Percentiles rank a stretch among this genome's conserved stretches.
These are phyloP conservation scores for Polytrichum formosum DNA, from an alignment of 225 moss, liverwort and hornwort species.

Conservation along the genomic window DNA sequence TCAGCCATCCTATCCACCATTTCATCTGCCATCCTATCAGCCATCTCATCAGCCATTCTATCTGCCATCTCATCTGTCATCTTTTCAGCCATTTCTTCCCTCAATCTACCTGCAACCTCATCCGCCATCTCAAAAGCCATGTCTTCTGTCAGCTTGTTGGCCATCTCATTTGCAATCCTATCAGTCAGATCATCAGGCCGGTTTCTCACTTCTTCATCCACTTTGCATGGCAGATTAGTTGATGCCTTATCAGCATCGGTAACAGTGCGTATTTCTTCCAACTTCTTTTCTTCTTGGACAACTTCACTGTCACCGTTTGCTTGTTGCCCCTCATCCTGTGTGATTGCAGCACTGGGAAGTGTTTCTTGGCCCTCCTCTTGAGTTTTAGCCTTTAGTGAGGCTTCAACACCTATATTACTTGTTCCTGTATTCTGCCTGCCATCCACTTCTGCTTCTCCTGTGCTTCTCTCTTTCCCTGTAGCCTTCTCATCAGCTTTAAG, in stretches of 20 bases:
- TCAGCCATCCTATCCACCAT: conserved; percentile 48
- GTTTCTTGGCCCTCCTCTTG: conserved; percentile 7
- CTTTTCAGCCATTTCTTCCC: conserved; percentile 32
- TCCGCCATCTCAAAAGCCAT: conserved; percentile 55
- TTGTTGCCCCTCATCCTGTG: conserved; percentile 16
- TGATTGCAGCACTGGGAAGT: not conserved
- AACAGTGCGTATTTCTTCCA: conserved; percentile 14
- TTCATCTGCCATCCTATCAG: conserved; percentile 29
- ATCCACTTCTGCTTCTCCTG: conserved; percentile 6
- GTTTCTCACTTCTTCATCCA: conserved; percentile 8
- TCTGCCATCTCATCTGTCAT: conserved; percentile 27
- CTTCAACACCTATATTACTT: conserved; percentile 1
- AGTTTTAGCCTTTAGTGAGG: not conserved
- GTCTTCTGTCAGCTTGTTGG: conserved; percentile 55
- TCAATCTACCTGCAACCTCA: conserved; percentile 38
- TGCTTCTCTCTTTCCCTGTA: conserved; percentile 27
- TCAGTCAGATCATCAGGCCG: conserved; percentile 15
- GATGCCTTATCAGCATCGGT: conserved; percentile 12
- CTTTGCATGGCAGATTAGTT: not conserved
- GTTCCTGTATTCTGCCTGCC: conserved; percentile 13
- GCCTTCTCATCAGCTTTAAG: conserved; percentile 34
- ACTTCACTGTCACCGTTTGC: conserved; percentile 1
- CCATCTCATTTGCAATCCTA: conserved; percentile 33
- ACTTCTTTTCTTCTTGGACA: conserved; percentile 19
- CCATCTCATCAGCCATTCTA: conserved; percentile 29